Conservation (phyloP, 140 eudicot species). For the Artemisia princeps region DNA sequence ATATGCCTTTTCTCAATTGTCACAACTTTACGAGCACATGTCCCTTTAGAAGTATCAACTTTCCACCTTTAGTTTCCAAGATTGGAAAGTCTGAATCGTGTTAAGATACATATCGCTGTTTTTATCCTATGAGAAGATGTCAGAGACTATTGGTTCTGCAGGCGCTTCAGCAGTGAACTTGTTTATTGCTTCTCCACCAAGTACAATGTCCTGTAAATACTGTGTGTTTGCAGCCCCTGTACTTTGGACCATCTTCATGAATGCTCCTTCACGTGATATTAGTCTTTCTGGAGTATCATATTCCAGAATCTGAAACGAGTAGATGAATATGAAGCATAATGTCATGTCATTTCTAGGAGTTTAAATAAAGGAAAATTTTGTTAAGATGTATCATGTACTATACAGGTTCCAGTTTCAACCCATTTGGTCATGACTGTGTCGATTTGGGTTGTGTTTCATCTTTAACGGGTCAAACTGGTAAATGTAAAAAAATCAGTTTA, state of each 20-base stretch:
- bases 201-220: conserved; percentile 62
- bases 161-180: conserved; percentile 31
- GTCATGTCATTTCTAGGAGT: too few relatives aligned
- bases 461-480: background rate
- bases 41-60: background rate
- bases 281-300: conserved; percentile 68
- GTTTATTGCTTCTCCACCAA: conserved; percentile 35
- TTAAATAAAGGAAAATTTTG: too few relatives aligned
- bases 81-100: conserved; percentile 36
- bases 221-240: conserved; percentile 93
- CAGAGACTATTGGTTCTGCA: conserved; percentile 25
- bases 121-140: conserved; percentile 54
- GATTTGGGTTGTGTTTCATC: background rate
- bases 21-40: too few relatives aligned
- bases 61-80: conserved; percentile 28
- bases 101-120: conserved; percentile 39
- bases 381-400: too few relatives aligned
- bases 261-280: conserved; percentile 53
- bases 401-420: background rate
- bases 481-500: too few relatives aligned
- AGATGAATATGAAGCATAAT: background rate
- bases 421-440: background rate
- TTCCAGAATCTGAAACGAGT: conserved; percentile 56
- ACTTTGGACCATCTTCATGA: conserved; percentile 88
- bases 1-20: too few relatives aligned